Conservation (phyloP, 1,139 yeast genomes). For the Scheffersomyces insectosa region DNA sequence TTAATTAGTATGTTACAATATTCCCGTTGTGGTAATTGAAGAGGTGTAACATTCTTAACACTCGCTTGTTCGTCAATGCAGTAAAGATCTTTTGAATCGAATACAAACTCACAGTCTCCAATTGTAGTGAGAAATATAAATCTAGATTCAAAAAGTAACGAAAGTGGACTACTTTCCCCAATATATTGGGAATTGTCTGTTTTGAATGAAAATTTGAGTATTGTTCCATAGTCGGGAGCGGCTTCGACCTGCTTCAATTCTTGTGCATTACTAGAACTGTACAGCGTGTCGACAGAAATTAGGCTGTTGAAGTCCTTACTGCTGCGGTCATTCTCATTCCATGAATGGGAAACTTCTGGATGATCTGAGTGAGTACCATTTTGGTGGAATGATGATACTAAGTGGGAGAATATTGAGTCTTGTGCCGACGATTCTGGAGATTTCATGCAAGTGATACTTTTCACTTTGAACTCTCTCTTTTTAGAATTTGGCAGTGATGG, state of each 20-base stretch:
- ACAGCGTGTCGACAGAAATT: not conserved
- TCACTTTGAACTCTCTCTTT: not conserved
- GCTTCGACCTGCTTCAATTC: not conserved
- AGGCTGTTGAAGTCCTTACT: not conserved
- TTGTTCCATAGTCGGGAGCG: not conserved
- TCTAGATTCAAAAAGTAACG: not conserved
- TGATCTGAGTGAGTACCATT: not conserved
- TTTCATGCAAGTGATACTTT: not conserved
- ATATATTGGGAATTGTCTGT: not conserved
- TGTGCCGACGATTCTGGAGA: not conserved
- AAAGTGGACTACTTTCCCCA: constrained; percentile 1
- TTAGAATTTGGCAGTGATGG: not conserved
- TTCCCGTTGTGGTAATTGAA: constrained; percentile 25
- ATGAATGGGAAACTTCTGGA: not conserved
- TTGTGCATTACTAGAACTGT: not conserved
- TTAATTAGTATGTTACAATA: constrained; percentile 21
- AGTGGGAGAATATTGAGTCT: not conserved
- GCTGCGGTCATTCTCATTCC: not conserved
- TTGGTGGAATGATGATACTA: not conserved
- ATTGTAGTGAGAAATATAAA: not conserved
- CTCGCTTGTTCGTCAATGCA: constrained; percentile 29
- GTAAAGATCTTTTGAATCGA: constrained; percentile 5
- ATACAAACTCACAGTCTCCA: not conserved
- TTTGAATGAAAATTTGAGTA: not conserved
- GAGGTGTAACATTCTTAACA: constrained; percentile 16